Percentiles rank a stretch among this genome's conserved stretches.
Evolutionary conservation across 306 rosid species (phyloP).

Genomic region (Ziziphus jujuba): DNA sequence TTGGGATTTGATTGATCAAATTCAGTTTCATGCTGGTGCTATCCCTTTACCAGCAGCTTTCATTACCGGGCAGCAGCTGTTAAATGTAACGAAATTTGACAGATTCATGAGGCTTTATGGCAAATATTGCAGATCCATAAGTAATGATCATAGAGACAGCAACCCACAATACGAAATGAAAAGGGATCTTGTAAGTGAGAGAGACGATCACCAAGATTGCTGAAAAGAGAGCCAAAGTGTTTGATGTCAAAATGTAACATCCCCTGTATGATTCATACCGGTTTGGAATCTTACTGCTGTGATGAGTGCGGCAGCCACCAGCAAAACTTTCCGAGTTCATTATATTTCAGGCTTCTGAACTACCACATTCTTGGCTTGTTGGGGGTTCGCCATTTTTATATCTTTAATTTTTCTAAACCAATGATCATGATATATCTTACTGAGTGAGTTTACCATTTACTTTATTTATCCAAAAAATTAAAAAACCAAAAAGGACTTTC

Average conservation of each 20-base stretch:
- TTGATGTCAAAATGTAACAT: slow-evolving; percentile 31
- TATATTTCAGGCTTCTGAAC: slow-evolving; percentile 24
- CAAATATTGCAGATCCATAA: slow-evolving; percentile 33
- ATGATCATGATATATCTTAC: too few relatives aligned
- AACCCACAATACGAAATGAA: slow-evolving; percentile 17
- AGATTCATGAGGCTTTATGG: slow-evolving; percentile 23
- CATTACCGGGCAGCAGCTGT: too few relatives aligned
- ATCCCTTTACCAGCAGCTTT: too few relatives aligned
- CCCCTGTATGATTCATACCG: slow-evolving; percentile 41
- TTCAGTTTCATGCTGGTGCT: too few relatives aligned
- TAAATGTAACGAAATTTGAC: slow-evolving; percentile 19
- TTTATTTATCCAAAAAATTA: too few relatives aligned
- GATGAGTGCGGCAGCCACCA: slow-evolving; percentile 30
- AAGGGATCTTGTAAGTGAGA: slow-evolving; percentile 32
- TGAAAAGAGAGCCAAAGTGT: slow-evolving; percentile 35
- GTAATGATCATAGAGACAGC: slow-evolving; percentile 32
- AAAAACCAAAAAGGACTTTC: too few relatives aligned
- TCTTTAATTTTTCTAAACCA: too few relatives aligned
- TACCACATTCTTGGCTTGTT: too few relatives aligned
- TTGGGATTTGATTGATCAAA: too few relatives aligned
- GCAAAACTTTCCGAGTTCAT: slow-evolving; percentile 17
- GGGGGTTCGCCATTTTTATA: too few relatives aligned
- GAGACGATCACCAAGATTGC: slow-evolving; percentile 20
- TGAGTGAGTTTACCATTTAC: too few relatives aligned
- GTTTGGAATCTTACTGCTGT: slow-evolving; percentile 44